Evolutionary conservation across 495 filamentous ascomycete genomes (phyloP).

Genomic region (Penicillium longicatenatum): DNA sequence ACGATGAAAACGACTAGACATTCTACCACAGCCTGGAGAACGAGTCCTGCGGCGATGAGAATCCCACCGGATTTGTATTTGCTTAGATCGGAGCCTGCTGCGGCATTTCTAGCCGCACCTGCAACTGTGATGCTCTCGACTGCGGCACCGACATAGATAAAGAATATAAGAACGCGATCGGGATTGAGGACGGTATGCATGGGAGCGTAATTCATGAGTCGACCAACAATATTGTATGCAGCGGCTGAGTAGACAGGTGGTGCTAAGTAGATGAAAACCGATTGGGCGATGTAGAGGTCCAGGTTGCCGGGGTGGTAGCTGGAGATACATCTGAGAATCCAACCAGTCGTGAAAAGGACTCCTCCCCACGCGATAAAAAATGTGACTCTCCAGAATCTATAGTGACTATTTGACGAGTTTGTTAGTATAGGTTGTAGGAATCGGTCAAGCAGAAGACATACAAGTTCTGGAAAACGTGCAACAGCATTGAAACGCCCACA

Average conservation of each 20-base stretch:
- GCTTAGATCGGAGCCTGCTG: slow-evolving; percentile 19
- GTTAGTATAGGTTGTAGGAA: neutral
- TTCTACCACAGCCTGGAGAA: slow-evolving; percentile 42
- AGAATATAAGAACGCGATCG: slow-evolving; percentile 36
- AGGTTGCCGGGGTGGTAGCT: slow-evolving; percentile 35
- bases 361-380: slow-evolving; percentile 48
- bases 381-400: slow-evolving; percentile 44
- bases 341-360: slow-evolving; percentile 43
- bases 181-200: slow-evolving; percentile 46
- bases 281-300: slow-evolving; percentile 53
- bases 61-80: slow-evolving; percentile 30
- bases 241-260: slow-evolving; percentile 59
- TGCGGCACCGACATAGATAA: slow-evolving; percentile 37
- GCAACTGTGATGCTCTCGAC: slow-evolving; percentile 41
- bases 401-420: slow-evolving; percentile 26
- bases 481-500: slow-evolving; percentile 33
- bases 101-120: slow-evolving; percentile 40
- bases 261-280: slow-evolving; percentile 52
- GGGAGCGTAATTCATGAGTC: slow-evolving; percentile 51
- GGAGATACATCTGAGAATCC: slow-evolving; percentile 41
- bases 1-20: slow-evolving; percentile 34
- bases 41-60: slow-evolving; percentile 35
- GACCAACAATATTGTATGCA: slow-evolving; percentile 59
- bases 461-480: slow-evolving; percentile 46
- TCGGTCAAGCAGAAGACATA: slow-evolving; percentile 11